Conservation (phyloP, 495 filamentous ascomycete species). For the Penicillium desertorum region DNA sequence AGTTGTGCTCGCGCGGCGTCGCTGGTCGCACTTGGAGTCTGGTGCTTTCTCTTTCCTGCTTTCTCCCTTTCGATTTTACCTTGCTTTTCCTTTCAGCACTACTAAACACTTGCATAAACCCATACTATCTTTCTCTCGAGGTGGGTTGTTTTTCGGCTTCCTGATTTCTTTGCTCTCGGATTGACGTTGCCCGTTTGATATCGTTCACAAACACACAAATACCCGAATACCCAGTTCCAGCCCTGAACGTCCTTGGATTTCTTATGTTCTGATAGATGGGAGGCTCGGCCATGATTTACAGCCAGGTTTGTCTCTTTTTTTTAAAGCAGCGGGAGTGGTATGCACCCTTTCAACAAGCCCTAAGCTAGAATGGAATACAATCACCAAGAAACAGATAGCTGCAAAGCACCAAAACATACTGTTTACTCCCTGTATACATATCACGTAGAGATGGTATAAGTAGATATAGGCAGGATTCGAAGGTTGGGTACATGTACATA, state of each 20-base stretch:
- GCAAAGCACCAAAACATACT: conserved; percentile 9
- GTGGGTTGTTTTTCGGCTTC: conserved; percentile 9
- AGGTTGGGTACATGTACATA: background rate
- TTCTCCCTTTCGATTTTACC: conserved; percentile 4
- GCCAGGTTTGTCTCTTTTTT: conserved; percentile 6
- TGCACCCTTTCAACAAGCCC: conserved; percentile 5
- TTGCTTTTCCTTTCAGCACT: background rate
- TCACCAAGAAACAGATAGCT: conserved; percentile 8
- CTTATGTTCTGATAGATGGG: conserved; percentile 11
- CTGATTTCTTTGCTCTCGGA: conserved; percentile 13
- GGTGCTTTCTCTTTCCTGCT: conserved; percentile 13
- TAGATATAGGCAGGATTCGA: background rate
- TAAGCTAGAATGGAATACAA: conserved; percentile 16
- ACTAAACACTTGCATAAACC: conserved; percentile 28
- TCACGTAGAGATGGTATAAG: too few relatives aligned
- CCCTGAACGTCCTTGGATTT: background rate
- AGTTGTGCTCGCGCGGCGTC: conserved; percentile 21
- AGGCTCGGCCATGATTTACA: conserved; percentile 2
- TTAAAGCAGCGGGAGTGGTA: conserved; percentile 6
- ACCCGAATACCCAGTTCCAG: conserved; percentile 20
- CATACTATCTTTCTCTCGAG: conserved; percentile 11
- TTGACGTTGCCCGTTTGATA: conserved; percentile 11
- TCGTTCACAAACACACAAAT: conserved; percentile 26
- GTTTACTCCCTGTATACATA: background rate
- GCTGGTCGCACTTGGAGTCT: conserved; percentile 22